A percentile compares a stretch with the other conserved stretches of the same genome.
Conservation (phyloP, 139 green algal species). For the Haematococcus lacustris region DNA sequence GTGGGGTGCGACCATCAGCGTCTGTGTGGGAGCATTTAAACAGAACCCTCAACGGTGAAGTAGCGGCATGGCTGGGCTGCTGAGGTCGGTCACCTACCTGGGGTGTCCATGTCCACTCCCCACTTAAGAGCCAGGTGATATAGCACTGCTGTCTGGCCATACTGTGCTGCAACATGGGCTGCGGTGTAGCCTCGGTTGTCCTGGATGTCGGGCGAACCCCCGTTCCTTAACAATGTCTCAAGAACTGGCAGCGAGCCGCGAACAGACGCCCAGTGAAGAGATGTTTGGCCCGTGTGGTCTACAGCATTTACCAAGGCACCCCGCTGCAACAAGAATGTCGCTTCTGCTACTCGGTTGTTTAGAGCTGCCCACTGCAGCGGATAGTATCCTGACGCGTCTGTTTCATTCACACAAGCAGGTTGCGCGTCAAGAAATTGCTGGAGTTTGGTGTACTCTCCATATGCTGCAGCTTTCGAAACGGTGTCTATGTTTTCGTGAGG, state of each 20-base stretch:
- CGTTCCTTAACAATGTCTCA: constrained; percentile 64
- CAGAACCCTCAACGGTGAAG: no score
- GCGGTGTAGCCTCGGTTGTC: constrained; percentile 75
- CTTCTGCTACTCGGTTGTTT: constrained; percentile 79
- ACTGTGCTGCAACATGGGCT: constrained; percentile 86
- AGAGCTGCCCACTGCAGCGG: constrained; percentile 83
- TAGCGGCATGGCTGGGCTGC: no score
- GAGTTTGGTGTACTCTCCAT: constrained; percentile 46
- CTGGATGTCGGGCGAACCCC: constrained; percentile 36
- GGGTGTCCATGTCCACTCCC: constrained; percentile 66
- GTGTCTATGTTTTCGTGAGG: constrained; percentile 13
- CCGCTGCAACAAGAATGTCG: constrained; percentile 62
- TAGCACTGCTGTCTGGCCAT: constrained; percentile 88
- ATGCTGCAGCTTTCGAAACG: constrained; percentile 58
- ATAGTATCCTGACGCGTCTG: constrained; percentile 60
- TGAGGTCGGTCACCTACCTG: no score
- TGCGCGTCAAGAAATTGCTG: constrained; percentile 43
- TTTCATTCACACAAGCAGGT: constrained; percentile 34
- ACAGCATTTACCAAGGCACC: constrained; percentile 50
- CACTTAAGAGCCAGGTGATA: constrained; percentile 86
- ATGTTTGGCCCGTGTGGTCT: constrained; percentile 76
- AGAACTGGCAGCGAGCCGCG: constrained; percentile 63
- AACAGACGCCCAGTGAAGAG: constrained; percentile 83
- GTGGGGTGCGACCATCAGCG: constrained; percentile 61
- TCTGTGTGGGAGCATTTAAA: no score